phyloP scores from a whole-genome alignment of 2,329 filamentous ascomycete genomes.

The Taxawa tesnikishii region DNA sequence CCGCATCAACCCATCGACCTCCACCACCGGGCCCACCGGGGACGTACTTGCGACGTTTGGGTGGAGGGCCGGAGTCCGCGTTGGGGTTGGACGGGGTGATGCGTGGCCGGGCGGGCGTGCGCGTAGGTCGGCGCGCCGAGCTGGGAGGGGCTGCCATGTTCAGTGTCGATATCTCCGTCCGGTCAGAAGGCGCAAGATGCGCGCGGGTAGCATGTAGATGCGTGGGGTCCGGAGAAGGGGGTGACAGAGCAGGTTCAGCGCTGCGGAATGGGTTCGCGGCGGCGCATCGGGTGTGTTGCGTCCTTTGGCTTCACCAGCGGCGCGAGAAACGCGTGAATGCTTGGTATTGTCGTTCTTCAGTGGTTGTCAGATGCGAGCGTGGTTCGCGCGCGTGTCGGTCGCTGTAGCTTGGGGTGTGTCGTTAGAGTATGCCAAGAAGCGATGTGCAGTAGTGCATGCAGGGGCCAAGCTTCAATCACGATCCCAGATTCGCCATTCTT shows the following conservation, averaged over 20 bases:
- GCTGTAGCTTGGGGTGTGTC: too few relatives aligned
- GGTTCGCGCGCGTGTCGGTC: too few relatives aligned
- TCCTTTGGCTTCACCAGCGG: too few relatives aligned
- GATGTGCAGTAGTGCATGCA: too few relatives aligned
- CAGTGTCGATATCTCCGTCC: not conserved
- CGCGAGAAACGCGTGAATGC: too few relatives aligned
- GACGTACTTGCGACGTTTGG: slow-evolving; percentile 51
- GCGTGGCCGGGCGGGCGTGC: slow-evolving; percentile 15
- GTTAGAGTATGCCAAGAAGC: too few relatives aligned
- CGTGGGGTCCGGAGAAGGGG: not conserved
- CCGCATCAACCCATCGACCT: slow-evolving; percentile 68
- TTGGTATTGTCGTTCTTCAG: too few relatives aligned
- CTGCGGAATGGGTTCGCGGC: not conserved
- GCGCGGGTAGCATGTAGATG: not conserved
- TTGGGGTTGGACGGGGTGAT: slow-evolving; percentile 15
- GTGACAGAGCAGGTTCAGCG: not conserved
- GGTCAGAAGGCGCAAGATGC: not conserved
- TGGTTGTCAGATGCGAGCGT: too few relatives aligned
- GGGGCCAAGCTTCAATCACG: too few relatives aligned
- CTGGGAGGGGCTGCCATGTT: not conserved
- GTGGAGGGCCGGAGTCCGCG: slow-evolving; percentile 28
- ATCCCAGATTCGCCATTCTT: too few relatives aligned
- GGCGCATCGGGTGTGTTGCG: not conserved
- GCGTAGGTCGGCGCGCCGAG: slow-evolving; percentile 13
- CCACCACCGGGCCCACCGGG: slow-evolving; percentile 80